These are phyloP conservation scores for Pseudopithomyces chartarum DNA, from an alignment of 2,329 filamentous ascomycete genomes.

Conservation along the genomic window DNA sequence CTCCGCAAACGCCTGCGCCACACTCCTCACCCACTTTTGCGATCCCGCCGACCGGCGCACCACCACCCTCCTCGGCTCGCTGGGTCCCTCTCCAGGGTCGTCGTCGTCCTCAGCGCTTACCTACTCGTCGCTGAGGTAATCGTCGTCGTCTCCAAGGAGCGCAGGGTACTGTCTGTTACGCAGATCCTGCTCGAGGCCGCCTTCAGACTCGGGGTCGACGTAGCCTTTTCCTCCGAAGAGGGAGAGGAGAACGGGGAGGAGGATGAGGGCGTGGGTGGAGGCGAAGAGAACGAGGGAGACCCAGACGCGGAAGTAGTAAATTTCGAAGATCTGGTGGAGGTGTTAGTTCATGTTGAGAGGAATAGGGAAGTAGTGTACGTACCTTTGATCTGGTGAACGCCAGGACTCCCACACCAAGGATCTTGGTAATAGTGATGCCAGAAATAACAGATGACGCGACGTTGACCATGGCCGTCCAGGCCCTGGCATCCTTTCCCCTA, in stretches of 20 bases:
- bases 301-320: constrained; percentile 99
- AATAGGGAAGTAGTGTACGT: constrained; percentile 4
- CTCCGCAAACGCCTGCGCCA: background rate
- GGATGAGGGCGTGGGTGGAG: constrained; percentile 84
- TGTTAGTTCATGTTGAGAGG: background rate
- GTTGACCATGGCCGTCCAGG: constrained; percentile 92
- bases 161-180: constrained; percentile 78
- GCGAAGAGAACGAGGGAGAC: constrained; percentile 88
- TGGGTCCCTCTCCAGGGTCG: background rate
- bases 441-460: constrained; percentile 94
- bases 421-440: constrained; percentile 94
- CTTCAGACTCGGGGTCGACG: constrained; percentile 82
- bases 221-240: constrained; percentile 84
- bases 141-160: constrained; percentile 73
- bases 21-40: background rate
- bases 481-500: constrained; percentile 79
- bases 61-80: background rate
- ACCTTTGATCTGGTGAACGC: constrained; percentile 90
- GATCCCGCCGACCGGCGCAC: too few relatives aligned
- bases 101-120: background rate
- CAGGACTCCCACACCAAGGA: constrained; percentile 87
- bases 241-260: constrained; percentile 87
- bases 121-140: constrained; percentile 60
- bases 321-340: constrained; percentile 79
- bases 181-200: constrained; percentile 87